Conservation (phyloP, 805 yeast species). For the Pichia californica region DNA sequence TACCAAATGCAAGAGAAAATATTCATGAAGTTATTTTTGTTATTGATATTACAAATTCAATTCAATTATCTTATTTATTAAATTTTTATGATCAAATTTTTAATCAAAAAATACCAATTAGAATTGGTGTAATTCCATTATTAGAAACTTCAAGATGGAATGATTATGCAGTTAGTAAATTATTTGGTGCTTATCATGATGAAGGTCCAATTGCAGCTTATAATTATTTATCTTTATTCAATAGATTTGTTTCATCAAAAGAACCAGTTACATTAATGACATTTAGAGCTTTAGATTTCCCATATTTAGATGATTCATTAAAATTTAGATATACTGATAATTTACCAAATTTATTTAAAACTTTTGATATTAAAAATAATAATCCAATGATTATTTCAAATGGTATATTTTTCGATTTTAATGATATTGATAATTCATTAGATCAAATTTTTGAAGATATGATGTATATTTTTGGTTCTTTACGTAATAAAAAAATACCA, state of each 20-base stretch:
- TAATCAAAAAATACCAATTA: conserved; percentile 63
- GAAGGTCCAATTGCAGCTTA: conserved; percentile 19
- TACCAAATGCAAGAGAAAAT: conserved; percentile 69
- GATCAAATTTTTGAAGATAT: conserved; percentile 54
- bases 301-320: conserved; percentile 12
- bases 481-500: conserved; percentile 25
- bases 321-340: conserved; percentile 3
- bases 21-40: conserved; percentile 69
- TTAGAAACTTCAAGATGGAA: conserved; percentile 22
- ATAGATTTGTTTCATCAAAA: conserved; percentile 11
- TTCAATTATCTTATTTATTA: conserved; percentile 44
- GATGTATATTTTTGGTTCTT: conserved; percentile 24
- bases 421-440: conserved; percentile 43
- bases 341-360: conserved; percentile 33
- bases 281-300: conserved; percentile 11
- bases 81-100: conserved; percentile 44
- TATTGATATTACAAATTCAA: conserved; percentile 48
- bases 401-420: conserved; percentile 57
- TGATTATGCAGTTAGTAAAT: conserved; percentile 20
- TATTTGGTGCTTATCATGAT: conserved; percentile 16
- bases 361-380: conserved; percentile 18
- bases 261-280: conserved; percentile 11
- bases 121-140: conserved; percentile 78
- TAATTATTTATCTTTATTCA: conserved; percentile 19
- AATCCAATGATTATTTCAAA: conserved; percentile 57